Percentiles rank a stretch among this genome's conserved stretches.
Evolutionary conservation across 306 rosid species (phyloP).

Genomic region (Inga laurina): DNA sequence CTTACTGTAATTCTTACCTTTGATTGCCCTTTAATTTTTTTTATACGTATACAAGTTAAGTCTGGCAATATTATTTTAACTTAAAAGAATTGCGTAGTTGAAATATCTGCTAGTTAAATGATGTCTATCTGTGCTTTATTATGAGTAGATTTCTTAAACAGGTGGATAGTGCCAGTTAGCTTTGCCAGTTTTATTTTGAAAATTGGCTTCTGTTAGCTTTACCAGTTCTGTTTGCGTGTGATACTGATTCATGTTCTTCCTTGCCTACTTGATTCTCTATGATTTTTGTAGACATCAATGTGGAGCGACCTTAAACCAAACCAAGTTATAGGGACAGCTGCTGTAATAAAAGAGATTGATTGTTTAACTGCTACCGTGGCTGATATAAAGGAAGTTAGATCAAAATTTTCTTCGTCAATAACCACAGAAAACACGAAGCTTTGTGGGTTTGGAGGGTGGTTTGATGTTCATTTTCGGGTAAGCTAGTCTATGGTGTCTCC

Average conservation of each 20-base stretch:
- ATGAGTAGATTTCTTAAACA: not conserved
- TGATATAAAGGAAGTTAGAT: conserved; percentile 75
- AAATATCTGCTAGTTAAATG: not conserved
- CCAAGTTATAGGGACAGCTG: conserved; percentile 86
- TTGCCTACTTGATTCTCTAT: conserved; percentile 20
- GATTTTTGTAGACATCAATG: conserved; percentile 70
- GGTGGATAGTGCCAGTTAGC: not conserved
- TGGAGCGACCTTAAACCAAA: conserved; percentile 94
- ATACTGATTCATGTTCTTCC: conserved; percentile 25
- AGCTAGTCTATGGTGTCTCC: conserved; percentile 34
- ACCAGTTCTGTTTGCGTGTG: not conserved
- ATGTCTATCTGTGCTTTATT: not conserved
- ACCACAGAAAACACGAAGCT: conserved; percentile 58
- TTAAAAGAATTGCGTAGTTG: not conserved
- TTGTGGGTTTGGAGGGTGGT: conserved; percentile 95
- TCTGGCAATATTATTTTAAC: not conserved
- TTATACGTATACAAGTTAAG: not conserved
- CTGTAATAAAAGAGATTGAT: conserved; percentile 76
- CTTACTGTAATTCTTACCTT: not conserved
- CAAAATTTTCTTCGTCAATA: conserved; percentile 58
- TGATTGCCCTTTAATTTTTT: not conserved
- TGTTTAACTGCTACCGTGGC: conserved; percentile 83
- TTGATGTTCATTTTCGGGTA: conserved; percentile 96
- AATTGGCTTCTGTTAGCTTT: not conserved
- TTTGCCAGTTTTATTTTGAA: not conserved